Conservation (phyloP, 139 green algal genomes). For the Medakamo hakoo region DNA sequence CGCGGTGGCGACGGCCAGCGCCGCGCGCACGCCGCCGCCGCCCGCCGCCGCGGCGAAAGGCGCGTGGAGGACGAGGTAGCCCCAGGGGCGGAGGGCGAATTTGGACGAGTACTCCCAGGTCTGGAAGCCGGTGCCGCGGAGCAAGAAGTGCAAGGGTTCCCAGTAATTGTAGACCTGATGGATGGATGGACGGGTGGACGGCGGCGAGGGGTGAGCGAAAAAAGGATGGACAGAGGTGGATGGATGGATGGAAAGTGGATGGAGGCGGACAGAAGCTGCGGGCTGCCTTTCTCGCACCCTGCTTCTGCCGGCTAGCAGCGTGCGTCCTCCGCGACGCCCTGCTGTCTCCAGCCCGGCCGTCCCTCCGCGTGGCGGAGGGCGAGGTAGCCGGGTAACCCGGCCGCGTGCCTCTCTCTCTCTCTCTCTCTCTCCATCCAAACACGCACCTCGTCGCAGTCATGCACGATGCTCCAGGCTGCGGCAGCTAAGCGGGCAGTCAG, state of each 20-base stretch:
- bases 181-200: neutral
- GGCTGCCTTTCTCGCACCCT: too few relatives aligned
- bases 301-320: too few relatives aligned
- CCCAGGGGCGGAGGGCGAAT: constrained; percentile 61
- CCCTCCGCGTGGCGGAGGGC: too few relatives aligned
- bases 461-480: constrained; percentile 56
- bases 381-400: too few relatives aligned
- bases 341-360: too few relatives aligned
- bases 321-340: too few relatives aligned
- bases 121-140: constrained; percentile 60
- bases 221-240: neutral
- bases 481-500: constrained; percentile 15
- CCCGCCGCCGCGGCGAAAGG: constrained; percentile 13
- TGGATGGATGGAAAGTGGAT: neutral
- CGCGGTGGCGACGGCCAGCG: constrained; percentile 32
- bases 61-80: constrained; percentile 63
- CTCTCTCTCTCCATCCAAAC: neutral
- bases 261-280: too few relatives aligned
- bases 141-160: constrained; percentile 73
- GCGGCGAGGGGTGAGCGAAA: neutral
- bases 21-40: constrained; percentile 16
- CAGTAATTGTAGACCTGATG: constrained; percentile 75
- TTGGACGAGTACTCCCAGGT: constrained; percentile 73
- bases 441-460: constrained; percentile 72
- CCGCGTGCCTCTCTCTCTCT: too few relatives aligned